phyloP scores from a whole-genome alignment of 345 rosid species.

The Dipteronia sinensis region DNA sequence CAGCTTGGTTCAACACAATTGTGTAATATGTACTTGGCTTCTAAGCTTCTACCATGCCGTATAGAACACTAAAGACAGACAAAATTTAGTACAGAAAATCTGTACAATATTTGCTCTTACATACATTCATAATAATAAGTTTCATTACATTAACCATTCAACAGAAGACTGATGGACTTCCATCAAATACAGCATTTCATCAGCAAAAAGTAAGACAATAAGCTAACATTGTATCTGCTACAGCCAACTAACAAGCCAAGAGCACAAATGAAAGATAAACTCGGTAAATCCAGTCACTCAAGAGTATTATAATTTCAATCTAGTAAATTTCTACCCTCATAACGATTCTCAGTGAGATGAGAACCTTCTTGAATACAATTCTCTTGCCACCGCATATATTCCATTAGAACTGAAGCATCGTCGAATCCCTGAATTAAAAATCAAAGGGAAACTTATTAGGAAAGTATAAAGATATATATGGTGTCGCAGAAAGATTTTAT shows the following conservation, averaged over 20 bases:
- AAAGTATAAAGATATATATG: background rate
- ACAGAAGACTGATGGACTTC: background rate
- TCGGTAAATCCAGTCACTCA: background rate
- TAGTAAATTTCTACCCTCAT: background rate
- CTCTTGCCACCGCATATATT: background rate
- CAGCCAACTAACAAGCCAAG: background rate
- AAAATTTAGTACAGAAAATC: background rate
- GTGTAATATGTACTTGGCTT: background rate
- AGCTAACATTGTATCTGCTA: conserved; percentile 2
- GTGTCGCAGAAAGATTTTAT: background rate
- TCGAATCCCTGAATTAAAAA: conserved; percentile 18
- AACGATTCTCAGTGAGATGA: background rate
- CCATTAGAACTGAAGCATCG: background rate
- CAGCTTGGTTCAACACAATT: background rate
- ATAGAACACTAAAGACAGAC: background rate
- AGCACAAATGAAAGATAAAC: background rate
- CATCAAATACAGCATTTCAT: background rate
- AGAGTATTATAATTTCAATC: background rate
- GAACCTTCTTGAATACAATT: background rate
- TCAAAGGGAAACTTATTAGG: background rate
- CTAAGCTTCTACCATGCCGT: background rate
- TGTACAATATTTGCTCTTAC: background rate
- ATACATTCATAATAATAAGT: background rate
- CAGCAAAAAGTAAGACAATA: background rate
- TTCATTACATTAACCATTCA: conserved; percentile 3